Conservation (phyloP, 2,329 filamentous ascomycete genomes). For the Ascochyta lentis region DNA sequence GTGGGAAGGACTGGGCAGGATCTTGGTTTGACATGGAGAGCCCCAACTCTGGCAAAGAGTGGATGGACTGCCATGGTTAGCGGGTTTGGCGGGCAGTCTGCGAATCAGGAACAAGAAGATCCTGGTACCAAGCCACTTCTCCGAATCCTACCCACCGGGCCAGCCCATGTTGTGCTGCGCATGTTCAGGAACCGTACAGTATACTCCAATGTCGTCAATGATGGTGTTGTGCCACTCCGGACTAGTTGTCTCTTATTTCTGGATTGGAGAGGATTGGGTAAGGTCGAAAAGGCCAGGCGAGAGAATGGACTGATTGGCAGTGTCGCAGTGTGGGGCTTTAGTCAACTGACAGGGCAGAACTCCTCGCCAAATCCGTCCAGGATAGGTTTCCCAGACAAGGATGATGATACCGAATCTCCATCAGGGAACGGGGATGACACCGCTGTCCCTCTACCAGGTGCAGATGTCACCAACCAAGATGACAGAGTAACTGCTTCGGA, state of each 20-base stretch:
- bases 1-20: slow-evolving; percentile 97
- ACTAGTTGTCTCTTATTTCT: slow-evolving; percentile 97
- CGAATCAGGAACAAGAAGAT: slow-evolving; percentile 64
- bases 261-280: slow-evolving; percentile 92
- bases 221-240: slow-evolving; percentile 91
- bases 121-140: slow-evolving; percentile 88
- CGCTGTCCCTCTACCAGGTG: slow-evolving; percentile 74
- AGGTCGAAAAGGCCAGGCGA: slow-evolving; percentile 90
- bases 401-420: slow-evolving; percentile 37
- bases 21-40: slow-evolving; percentile 90
- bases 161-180: slow-evolving; percentile 83
- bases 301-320: slow-evolving; percentile 93
- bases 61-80: slow-evolving; percentile 89
- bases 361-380: slow-evolving; percentile 64
- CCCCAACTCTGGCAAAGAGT: slow-evolving; percentile 82
- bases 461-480: slow-evolving; percentile 71
- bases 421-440: slow-evolving; percentile 45
- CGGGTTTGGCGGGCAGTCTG: slow-evolving; percentile 71
- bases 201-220: slow-evolving; percentile 97
- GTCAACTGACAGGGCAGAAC: slow-evolving; percentile 79
- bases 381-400: slow-evolving; percentile 39
- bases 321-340: slow-evolving; percentile 92
- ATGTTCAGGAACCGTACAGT: slow-evolving; percentile 90
- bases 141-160: slow-evolving; percentile 87
- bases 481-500: slow-evolving; percentile 56